phyloP scores from a whole-genome alignment of 1,284 basidiomycete species.

The Pterula multifida region DNA sequence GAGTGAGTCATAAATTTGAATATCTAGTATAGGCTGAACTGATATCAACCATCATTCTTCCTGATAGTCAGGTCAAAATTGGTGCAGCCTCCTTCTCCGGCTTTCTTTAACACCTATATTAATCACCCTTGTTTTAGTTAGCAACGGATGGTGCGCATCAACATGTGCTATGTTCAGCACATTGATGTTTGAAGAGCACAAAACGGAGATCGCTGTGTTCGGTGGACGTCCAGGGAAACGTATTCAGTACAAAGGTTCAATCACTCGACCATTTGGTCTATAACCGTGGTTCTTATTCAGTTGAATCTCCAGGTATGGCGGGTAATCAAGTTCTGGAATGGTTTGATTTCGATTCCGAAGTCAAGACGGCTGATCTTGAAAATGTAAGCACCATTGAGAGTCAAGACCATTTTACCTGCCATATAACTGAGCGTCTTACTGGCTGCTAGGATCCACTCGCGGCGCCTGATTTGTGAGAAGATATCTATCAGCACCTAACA shows the following conservation, averaged over 20 bases:
- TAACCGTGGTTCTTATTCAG: not conserved
- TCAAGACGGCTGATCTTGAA: slow-evolving; percentile 50
- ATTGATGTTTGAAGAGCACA: slow-evolving; percentile 46
- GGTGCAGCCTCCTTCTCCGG: slow-evolving; percentile 17
- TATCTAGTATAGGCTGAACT: not conserved
- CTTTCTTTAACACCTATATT: slow-evolving; percentile 1
- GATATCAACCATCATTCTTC: slow-evolving; percentile 3
- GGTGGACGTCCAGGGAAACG: slow-evolving; percentile 43
- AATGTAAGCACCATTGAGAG: slow-evolving; percentile 27
- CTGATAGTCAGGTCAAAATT: slow-evolving; percentile 44
- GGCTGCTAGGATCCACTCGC: slow-evolving; percentile 39
- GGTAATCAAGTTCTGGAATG: slow-evolving; percentile 58
- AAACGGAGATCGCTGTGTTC: slow-evolving; percentile 44
- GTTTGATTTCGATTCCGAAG: slow-evolving; percentile 48
- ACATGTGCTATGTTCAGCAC: slow-evolving; percentile 58
- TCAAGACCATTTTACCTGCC: too few relatives aligned
- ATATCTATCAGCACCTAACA: not conserved
- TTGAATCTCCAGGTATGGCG: slow-evolving; percentile 35
- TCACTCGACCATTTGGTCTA: not conserved
- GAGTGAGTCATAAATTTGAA: slow-evolving; percentile 21
- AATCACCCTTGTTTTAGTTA: slow-evolving; percentile 16
- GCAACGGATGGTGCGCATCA: slow-evolving; percentile 38
- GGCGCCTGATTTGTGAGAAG: slow-evolving; percentile 41
- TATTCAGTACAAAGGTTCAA: slow-evolving; percentile 43
- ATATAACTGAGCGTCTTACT: too few relatives aligned